Evolutionary conservation across 2,329 filamentous ascomycete genomes (phyloP).

Genomic region (Colletotrichum orbiculare): DNA sequence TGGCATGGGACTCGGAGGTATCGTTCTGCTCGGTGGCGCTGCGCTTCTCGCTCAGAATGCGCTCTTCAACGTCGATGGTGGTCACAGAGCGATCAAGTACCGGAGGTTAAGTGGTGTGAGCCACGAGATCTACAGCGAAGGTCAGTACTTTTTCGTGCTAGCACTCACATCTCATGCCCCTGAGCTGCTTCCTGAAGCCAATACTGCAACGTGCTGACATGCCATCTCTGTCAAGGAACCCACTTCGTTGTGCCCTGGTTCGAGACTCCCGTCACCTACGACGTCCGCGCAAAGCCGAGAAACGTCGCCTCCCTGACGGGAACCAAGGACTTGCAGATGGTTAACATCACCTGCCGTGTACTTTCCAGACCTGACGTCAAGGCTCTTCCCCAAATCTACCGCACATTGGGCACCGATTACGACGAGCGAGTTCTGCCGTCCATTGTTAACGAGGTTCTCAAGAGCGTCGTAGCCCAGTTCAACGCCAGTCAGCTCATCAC

Average conservation of each 20-base stretch:
- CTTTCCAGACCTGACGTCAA: conserved; percentile 90
- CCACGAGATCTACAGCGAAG: conserved; percentile 97
- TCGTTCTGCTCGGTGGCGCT: conserved; percentile 60
- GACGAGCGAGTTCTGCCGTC: conserved; percentile 96
- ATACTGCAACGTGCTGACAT: background rate
- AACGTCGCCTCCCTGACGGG: conserved; percentile 97
- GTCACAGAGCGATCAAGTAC: conserved; percentile 99
- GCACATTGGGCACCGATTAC: conserved; percentile 94
- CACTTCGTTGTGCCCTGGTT: conserved; percentile 97
- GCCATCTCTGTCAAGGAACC: conserved; percentile 69
- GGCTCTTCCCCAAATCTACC: conserved; percentile 95
- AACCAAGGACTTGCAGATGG: conserved; percentile 99
- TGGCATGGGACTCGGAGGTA: conserved; percentile 53
- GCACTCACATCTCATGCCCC: conserved; percentile 4
- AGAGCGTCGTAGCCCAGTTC: conserved; percentile 99
- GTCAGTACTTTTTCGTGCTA: conserved; percentile 56
- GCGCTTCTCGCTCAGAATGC: conserved; percentile 67
- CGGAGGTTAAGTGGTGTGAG: conserved; percentile 90
- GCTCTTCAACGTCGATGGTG: conserved; percentile 91
- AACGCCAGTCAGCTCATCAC: conserved; percentile 98
- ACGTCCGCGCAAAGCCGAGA: conserved; percentile 96
- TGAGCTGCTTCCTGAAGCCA: background rate
- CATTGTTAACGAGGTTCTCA: conserved; percentile 98
- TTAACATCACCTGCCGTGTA: conserved; percentile 99
- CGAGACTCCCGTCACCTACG: conserved; percentile 95